Evolutionary conservation across 2,329 filamentous ascomycete species (phyloP).

Genomic region (Pezicula radicicola): DNA sequence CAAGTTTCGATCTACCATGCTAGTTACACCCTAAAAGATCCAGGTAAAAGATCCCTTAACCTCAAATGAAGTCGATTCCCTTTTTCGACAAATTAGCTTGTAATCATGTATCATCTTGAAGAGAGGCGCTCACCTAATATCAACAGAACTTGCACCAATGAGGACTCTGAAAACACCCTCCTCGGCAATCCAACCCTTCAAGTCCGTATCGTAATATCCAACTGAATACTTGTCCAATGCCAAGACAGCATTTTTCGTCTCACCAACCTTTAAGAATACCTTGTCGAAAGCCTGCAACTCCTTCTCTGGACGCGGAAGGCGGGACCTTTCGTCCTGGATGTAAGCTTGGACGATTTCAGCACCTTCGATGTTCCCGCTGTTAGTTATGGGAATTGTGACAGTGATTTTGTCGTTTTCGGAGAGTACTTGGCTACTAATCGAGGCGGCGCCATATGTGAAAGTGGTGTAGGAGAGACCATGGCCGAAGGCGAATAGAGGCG

Average conservation of each 20-base stretch:
- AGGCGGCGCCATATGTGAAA: constrained; percentile 60
- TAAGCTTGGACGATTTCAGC: constrained; percentile 68
- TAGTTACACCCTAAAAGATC: constrained; percentile 47
- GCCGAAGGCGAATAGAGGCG: constrained; percentile 68
- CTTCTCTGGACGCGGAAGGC: constrained; percentile 64
- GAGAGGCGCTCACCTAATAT: constrained; percentile 53
- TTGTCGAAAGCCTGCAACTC: constrained; percentile 70
- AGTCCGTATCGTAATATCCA: constrained; percentile 59
- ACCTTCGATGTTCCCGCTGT: constrained; percentile 55
- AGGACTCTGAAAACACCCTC: constrained; percentile 59
- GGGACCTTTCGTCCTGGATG: constrained; percentile 58
- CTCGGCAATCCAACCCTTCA: constrained; percentile 62
- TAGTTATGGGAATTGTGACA: constrained; percentile 49
- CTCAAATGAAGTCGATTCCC: constrained; percentile 48
- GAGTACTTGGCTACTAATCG: constrained; percentile 41
- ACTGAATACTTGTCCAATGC: constrained; percentile 44
- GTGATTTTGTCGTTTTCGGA: constrained; percentile 30
- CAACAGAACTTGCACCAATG: constrained; percentile 58
- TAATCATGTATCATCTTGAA: background rate
- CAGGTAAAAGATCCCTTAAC: constrained; percentile 65
- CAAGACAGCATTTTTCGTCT: constrained; percentile 37
- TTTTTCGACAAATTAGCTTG: constrained; percentile 27
- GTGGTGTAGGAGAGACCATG: constrained; percentile 72
- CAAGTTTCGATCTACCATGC: background rate
- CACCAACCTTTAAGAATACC: constrained; percentile 53